Conservation (phyloP, 768 basidiomycete species). For the Boletus rufocinnamomeus region DNA sequence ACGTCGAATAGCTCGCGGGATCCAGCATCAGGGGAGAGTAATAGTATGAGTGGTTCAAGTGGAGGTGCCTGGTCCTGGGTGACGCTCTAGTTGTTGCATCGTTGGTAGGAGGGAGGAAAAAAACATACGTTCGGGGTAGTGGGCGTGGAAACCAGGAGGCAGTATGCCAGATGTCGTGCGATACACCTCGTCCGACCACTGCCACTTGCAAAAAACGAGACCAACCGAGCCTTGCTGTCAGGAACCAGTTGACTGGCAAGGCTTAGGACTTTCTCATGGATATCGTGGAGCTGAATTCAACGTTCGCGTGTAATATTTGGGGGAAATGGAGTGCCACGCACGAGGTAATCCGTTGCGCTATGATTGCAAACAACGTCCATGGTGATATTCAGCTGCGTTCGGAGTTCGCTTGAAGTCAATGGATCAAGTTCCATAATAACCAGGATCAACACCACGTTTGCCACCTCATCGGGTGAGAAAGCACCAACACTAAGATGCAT, state of each 20-base stretch:
- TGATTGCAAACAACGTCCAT: constrained; percentile 48
- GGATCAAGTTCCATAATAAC: constrained; percentile 60
- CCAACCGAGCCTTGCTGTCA: constrained; percentile 49
- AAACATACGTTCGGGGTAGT: constrained; percentile 17
- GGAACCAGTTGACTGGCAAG: constrained; percentile 45
- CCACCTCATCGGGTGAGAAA: constrained; percentile 43
- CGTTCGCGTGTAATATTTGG: not conserved
- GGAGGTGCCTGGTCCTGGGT: constrained; percentile 50
- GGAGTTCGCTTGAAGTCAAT: constrained; percentile 45
- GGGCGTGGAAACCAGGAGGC: constrained; percentile 19
- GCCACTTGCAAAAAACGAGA: constrained; percentile 54
- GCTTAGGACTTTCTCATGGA: constrained; percentile 48
- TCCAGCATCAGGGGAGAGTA: constrained; percentile 49
- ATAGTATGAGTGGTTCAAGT: constrained; percentile 48
- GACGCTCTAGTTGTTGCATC: not conserved
- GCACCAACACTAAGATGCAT: constrained; percentile 33
- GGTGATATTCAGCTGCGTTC: constrained; percentile 46
- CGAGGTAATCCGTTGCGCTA: constrained; percentile 37
- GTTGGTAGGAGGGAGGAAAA: not conserved
- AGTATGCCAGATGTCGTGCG: constrained; percentile 57
- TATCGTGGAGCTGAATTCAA: constrained; percentile 44
- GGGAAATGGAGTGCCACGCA: constrained; percentile 14
- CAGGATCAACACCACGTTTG: constrained; percentile 51
- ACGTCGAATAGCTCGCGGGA: constrained; percentile 53
- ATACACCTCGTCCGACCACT: constrained; percentile 53